Base-by-base conservation (phyloP, 164 flowering plant species). In the Vitis amurensis region DNA sequence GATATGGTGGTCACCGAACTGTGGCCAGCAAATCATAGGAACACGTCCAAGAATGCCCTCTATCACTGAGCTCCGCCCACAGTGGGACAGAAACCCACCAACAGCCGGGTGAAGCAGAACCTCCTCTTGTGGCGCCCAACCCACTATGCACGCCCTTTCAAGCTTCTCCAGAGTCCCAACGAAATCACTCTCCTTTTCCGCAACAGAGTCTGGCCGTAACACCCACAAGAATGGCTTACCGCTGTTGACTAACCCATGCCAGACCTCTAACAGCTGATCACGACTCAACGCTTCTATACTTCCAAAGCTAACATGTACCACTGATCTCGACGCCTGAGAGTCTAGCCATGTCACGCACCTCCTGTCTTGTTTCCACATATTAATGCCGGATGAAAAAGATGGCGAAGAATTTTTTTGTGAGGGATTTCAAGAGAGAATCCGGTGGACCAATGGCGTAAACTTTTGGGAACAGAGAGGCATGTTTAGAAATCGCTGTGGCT, bases 391-490 rank as follows among this genome's bases (percentile, higher is more conserved):
- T 19, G 74, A 66, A 23, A 23, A 23, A 23, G 27, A 23, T 23
- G 27, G 27, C 27, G 27, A 23, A 23, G 27, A 23, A 23, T 31
- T 31, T 31, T 4, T 27, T n/a, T 11, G 29, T 13, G 2, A 15
- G 16, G 15, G 68, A 16, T 0, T 51, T 31, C 2, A 58, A 48
- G 11, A 75, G 59, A 27, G 69, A 23, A 11, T 69, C 76, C 2
- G 77, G 59, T 1, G 83, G 83, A 11, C 83, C 83, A 19, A 80
- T 50, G 19, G 80, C 55, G 68, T 80, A 80, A 13, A 77, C 48
- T 50, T 55, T 69, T 12, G 67, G 66, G 59, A 74, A 77, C 19
- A 73, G 52, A 4, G 74, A 49, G 55, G 50, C 59, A 9, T 77
- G 71, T n/a, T 48, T 57, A 8, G 74, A 12, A 50, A 80, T 53